phyloP scores from a whole-genome alignment of 108 stramenopile species.

The Skeletonema potamos region DNA sequence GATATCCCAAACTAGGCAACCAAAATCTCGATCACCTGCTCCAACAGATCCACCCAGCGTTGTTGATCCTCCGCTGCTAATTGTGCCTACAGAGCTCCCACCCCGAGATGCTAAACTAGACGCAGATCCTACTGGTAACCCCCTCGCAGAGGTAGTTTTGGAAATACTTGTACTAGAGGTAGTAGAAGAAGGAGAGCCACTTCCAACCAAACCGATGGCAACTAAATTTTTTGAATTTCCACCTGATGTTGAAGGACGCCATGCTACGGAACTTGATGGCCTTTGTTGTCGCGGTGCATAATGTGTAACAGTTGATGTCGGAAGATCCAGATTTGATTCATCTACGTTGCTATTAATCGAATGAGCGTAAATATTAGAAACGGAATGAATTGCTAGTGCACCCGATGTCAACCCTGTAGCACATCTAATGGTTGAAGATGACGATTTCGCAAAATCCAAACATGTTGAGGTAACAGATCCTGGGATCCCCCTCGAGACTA shows the following conservation, averaged over 20 bases:
- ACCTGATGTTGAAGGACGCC: constrained; percentile 30
- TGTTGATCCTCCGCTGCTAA: neutral
- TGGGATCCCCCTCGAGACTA: constrained; percentile 61
- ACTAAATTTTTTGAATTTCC: constrained; percentile 41
- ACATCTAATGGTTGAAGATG: constrained; percentile 19
- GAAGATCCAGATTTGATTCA: constrained; percentile 4
- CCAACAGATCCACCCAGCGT: constrained; percentile 21
- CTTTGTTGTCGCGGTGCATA: constrained; percentile 71
- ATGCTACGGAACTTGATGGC: constrained; percentile 69
- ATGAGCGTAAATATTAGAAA: constrained; percentile 27
- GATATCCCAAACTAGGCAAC: constrained; percentile 73
- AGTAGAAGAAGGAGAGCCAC: neutral
- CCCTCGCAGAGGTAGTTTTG: constrained; percentile 22
- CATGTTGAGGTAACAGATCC: constrained; percentile 65
- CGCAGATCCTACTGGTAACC: neutral
- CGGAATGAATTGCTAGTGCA: constrained; percentile 67
- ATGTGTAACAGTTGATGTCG: constrained; percentile 59
- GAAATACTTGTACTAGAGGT: neutral
- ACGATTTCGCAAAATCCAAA: constrained; percentile 36
- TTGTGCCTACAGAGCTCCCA: neutral
- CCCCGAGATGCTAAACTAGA: neutral
- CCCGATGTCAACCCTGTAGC: constrained; percentile 82
- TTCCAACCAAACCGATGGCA: constrained; percentile 66
- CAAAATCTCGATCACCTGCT: constrained; percentile 67
- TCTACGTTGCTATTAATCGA: neutral